Percentiles rank a stretch among this genome's conserved stretches.
These are phyloP conservation scores for Eucalyptus curtisii DNA, from an alignment of 345 rosid species.

Conservation along the genomic window DNA sequence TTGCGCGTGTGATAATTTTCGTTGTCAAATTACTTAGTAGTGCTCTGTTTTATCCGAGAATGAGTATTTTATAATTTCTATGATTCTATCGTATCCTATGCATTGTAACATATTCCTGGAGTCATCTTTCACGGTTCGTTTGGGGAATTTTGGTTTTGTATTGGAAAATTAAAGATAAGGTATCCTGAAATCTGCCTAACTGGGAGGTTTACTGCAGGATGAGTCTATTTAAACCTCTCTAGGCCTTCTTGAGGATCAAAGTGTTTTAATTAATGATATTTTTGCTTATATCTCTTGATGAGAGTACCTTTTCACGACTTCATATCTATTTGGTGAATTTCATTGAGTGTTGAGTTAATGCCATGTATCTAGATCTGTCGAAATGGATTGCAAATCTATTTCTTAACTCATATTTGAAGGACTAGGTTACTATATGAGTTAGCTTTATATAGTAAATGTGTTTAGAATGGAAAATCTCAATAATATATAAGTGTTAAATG, in stretches of 20 bases:
- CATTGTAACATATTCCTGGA: not conserved
- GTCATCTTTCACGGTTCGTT: not conserved
- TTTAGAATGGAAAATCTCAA: not conserved
- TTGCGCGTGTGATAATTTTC: not conserved
- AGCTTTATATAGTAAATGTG: not conserved
- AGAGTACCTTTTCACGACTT: no score
- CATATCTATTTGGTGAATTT: not conserved
- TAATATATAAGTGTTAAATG: not conserved
- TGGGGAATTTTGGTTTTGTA: not conserved
- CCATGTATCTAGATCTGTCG: not conserved
- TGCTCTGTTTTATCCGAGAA: not conserved
- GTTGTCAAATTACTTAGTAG: not conserved
- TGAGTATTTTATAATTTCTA: not conserved
- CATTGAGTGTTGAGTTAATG: not conserved
- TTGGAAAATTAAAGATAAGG: not conserved
- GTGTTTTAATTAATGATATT: no score
- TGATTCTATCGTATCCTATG: not conserved
- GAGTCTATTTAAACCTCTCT: not conserved
- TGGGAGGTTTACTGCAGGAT: not conserved
- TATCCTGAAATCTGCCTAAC: not conserved
- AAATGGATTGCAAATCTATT: not conserved
- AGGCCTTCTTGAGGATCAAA: not conserved
- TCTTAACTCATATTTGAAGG: not conserved
- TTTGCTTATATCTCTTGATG: not conserved
- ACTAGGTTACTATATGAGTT: not conserved